phyloP scores from a whole-genome alignment of 1,139 yeast species.

The Geotrichum citri-aurantii region DNA sequence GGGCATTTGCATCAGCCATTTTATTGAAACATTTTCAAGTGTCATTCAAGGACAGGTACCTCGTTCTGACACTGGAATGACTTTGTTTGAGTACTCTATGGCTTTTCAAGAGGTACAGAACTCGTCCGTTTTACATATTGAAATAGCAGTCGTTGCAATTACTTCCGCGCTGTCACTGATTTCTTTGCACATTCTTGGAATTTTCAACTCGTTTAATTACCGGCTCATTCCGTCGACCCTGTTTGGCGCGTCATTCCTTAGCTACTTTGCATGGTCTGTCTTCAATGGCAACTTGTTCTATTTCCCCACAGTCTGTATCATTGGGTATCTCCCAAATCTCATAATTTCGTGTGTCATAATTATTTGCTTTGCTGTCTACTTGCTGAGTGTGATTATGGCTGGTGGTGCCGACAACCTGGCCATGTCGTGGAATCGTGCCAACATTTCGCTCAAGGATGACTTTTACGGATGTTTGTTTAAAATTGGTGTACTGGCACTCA shows the following conservation, averaged over 20 bases:
- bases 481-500: conserved; percentile 56
- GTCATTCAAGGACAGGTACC: conserved; percentile 56
- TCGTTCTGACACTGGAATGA: conserved; percentile 60
- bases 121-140: conserved; percentile 48
- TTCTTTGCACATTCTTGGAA: conserved; percentile 53
- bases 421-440: conserved; percentile 31
- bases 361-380: conserved; percentile 48
- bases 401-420: conserved; percentile 49
- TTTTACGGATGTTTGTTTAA: conserved; percentile 58
- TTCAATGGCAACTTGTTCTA: conserved; percentile 39
- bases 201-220: conserved; percentile 47
- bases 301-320: conserved; percentile 51
- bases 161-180: conserved; percentile 53
- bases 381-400: conserved; percentile 49
- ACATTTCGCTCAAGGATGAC: conserved; percentile 49
- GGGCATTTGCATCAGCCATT: conserved; percentile 56
- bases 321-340: conserved; percentile 60
- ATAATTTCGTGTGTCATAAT: conserved; percentile 46
- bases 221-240: conserved; percentile 58
- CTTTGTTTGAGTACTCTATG: conserved; percentile 66
- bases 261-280: conserved; percentile 41
- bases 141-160: conserved; percentile 47
- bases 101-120: conserved; percentile 67
- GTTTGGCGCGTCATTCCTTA: conserved; percentile 47
- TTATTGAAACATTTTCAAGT: conserved; percentile 64